phyloP scores from a whole-genome alignment of 2,329 filamentous ascomycete genomes.

The Pyrenophora teres region DNA sequence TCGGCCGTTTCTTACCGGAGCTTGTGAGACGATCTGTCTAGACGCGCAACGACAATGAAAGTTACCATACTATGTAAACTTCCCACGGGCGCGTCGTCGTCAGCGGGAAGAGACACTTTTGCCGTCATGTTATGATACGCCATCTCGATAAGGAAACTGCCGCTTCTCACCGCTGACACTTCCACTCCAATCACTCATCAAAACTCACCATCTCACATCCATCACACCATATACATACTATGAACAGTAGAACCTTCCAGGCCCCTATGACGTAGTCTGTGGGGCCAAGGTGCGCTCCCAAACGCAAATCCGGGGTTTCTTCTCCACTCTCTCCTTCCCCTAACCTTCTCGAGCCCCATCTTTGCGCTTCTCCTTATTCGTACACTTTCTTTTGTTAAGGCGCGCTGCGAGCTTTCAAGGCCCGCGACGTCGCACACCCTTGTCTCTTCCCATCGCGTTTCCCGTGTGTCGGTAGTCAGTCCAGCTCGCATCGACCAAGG shows the following conservation, averaged over 20 bases:
- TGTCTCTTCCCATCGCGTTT: neutral
- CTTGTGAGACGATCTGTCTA: neutral
- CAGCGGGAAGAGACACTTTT: too few species aligned
- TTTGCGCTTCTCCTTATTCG: neutral
- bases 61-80: too few species aligned
- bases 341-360: neutral
- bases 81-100: too few species aligned
- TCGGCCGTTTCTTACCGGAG: too few species aligned
- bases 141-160: too few species aligned
- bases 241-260: too few species aligned
- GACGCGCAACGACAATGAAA: neutral
- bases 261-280: slow-evolving; percentile 8
- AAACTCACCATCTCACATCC: too few species aligned
- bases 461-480: slow-evolving; percentile 2
- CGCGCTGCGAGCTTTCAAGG: neutral
- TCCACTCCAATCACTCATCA: too few species aligned
- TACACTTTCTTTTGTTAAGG: slow-evolving; percentile 2
- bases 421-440: neutral
- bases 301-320: slow-evolving; percentile 11
- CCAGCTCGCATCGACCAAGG: slow-evolving; percentile 5
- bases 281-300: neutral
- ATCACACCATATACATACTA: too few species aligned
- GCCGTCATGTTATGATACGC: too few species aligned
- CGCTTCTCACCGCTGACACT: too few species aligned
- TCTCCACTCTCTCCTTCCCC: slow-evolving; percentile 10